Conservation (phyloP, 1,284 basidiomycete genomes). For the Grifola frondosa region DNA sequence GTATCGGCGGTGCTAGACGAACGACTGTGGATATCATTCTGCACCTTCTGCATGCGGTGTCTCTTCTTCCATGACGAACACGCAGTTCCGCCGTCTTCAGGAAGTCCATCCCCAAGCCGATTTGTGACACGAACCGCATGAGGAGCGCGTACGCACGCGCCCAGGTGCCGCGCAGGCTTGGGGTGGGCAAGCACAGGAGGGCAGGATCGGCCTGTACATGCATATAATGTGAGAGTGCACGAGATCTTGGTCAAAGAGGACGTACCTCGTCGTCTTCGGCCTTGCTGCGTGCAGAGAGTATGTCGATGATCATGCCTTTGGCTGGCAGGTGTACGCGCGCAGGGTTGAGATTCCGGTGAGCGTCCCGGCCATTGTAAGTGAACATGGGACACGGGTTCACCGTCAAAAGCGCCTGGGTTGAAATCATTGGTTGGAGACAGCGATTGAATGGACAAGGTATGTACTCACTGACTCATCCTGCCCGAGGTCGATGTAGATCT, state of each 20-base stretch:
- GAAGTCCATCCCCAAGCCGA: slow-evolving; percentile 98
- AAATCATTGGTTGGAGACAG: background rate
- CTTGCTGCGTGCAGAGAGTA: slow-evolving; percentile 65
- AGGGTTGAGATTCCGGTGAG: slow-evolving; percentile 84
- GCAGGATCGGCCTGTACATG: slow-evolving; percentile 79
- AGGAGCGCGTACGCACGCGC: slow-evolving; percentile 90
- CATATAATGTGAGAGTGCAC: background rate
- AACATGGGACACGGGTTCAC: slow-evolving; percentile 99
- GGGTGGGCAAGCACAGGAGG: slow-evolving; percentile 87
- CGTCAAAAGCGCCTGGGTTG: slow-evolving; percentile 75
- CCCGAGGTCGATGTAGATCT: slow-evolving; percentile 88
- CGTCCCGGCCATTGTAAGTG: slow-evolving; percentile 96
- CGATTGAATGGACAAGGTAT: background rate
- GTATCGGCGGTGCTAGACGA: slow-evolving; percentile 14
- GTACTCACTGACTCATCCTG: slow-evolving; percentile 73
- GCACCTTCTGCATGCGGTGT: slow-evolving; percentile 84
- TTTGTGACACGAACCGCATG: slow-evolving; percentile 84
- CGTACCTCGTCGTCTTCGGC: slow-evolving; percentile 81
- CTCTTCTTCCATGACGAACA: slow-evolving; percentile 99
- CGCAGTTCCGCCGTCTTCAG: slow-evolving; percentile 87
- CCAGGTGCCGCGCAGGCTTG: slow-evolving; percentile 94
- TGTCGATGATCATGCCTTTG: slow-evolving; percentile 81
- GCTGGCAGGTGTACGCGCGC: slow-evolving; percentile 84
- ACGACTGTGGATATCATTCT: slow-evolving; percentile 47
- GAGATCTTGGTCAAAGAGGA: slow-evolving; percentile 4